phyloP scores from a whole-genome alignment of 2,329 filamentous ascomycete genomes.

The Bipolaris sorokiniana region DNA sequence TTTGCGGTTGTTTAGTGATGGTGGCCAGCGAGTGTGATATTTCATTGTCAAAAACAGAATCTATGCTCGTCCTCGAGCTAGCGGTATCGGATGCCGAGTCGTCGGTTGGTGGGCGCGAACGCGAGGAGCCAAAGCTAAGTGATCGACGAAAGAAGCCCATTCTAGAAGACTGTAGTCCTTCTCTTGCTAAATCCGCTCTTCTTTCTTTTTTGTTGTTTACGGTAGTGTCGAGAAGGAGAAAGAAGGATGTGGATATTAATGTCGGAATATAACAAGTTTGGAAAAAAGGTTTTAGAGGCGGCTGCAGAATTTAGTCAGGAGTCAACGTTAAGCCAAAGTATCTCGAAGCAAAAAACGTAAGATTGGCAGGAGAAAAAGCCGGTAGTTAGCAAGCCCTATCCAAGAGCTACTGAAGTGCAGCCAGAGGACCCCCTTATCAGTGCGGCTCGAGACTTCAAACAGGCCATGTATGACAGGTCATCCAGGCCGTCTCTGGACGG shows the following conservation, averaged over 20 bases:
- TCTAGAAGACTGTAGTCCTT: background rate
- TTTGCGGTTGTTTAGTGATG: constrained; percentile 7
- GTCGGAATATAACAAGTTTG: background rate
- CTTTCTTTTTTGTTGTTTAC: background rate
- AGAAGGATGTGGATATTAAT: background rate
- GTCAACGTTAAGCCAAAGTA: background rate
- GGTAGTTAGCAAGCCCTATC: background rate
- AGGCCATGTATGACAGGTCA: constrained; percentile 11
- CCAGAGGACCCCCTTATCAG: constrained; percentile 11
- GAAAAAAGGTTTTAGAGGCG: background rate
- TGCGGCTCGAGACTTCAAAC: constrained; percentile 2
- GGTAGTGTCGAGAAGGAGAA: too few relatives aligned
- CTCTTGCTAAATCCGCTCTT: background rate
- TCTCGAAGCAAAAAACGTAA: background rate
- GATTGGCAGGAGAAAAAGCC: background rate
- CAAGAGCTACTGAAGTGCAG: background rate
- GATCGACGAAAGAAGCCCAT: constrained; percentile 25
- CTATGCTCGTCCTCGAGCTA: constrained; percentile 25
- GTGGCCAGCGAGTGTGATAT: constrained; percentile 18
- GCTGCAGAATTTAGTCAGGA: background rate
- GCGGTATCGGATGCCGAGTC: constrained; percentile 12
- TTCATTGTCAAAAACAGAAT: constrained; percentile 10
- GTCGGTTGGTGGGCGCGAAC: constrained; percentile 11
- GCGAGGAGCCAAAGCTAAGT: constrained; percentile 20
- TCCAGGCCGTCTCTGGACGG: constrained; percentile 5